Percentiles rank a stretch among this genome's conserved stretches.
Evolutionary conservation across 1,284 basidiomycete species (phyloP).

Genomic region (Tylopilus sp.): DNA sequence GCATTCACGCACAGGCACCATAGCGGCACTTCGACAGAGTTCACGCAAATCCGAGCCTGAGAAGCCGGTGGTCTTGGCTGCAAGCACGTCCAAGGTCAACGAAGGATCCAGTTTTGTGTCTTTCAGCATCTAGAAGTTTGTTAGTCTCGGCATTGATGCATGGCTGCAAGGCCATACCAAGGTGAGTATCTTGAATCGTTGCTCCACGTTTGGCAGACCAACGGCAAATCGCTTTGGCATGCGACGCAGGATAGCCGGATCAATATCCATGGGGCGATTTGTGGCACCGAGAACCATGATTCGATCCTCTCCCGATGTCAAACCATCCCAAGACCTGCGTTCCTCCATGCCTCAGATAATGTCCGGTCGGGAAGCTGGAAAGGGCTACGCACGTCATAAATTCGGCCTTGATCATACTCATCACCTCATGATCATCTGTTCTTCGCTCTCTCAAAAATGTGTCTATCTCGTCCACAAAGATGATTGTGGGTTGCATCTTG

Average conservation of each 20-base stretch:
- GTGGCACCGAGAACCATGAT: constrained; percentile 97
- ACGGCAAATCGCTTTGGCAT: constrained; percentile 99
- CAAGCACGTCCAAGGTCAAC: constrained; percentile 78
- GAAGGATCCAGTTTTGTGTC: constrained; percentile 76
- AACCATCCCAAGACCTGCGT: constrained; percentile 93
- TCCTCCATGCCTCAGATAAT: constrained; percentile 3
- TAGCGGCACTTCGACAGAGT: constrained; percentile 93
- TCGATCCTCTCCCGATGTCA: constrained; percentile 86
- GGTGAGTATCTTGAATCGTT: constrained; percentile 90
- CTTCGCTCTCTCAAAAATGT: constrained; percentile 92
- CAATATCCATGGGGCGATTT: constrained; percentile 96
- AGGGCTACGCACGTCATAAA: constrained; percentile 90
- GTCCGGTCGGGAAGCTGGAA: neutral
- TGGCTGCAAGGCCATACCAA: constrained; percentile 66
- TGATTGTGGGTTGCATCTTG: constrained; percentile 86
- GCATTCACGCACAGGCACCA: constrained; percentile 91
- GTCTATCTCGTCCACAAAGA: constrained; percentile 98
- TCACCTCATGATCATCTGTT: constrained; percentile 96
- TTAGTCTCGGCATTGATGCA: neutral
- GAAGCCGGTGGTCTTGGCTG: constrained; percentile 79
- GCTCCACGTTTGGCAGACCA: constrained; percentile 82
- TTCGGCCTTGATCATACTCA: constrained; percentile 99
- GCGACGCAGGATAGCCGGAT: constrained; percentile 93
- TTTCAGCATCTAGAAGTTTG: constrained; percentile 79
- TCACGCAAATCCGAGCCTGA: constrained; percentile 96